phyloP scores from a whole-genome alignment of 768 basidiomycete genomes.

The Rhodotorula kratochvilovae region DNA sequence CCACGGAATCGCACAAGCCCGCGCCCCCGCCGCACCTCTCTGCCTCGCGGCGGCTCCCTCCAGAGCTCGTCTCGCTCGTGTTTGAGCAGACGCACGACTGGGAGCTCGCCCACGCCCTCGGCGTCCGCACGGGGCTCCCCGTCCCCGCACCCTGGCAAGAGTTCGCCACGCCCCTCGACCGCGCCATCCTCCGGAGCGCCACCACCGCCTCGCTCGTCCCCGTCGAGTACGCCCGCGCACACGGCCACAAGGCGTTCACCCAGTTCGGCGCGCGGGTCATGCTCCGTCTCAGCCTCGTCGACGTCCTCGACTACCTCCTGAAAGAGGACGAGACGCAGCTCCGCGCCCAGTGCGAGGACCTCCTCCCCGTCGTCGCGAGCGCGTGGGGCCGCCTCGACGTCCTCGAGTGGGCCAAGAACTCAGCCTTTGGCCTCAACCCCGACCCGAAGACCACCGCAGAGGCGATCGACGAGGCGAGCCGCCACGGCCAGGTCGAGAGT shows the following conservation, averaged over 20 bases:
- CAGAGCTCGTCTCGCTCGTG: slow-evolving; percentile 37
- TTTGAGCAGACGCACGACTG: slow-evolving; percentile 54
- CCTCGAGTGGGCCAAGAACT: slow-evolving; percentile 76
- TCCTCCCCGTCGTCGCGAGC: slow-evolving; percentile 73
- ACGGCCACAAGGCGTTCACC: slow-evolving; percentile 59
- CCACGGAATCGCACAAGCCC: too few species aligned
- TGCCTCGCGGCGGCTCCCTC: slow-evolving; percentile 31
- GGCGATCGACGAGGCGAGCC: slow-evolving; percentile 72
- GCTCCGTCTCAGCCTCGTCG: slow-evolving; percentile 69
- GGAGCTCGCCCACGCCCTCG: slow-evolving; percentile 74
- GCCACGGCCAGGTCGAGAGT: slow-evolving; percentile 64
- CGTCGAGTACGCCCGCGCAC: slow-evolving; percentile 59
- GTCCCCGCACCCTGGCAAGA: slow-evolving; percentile 63
- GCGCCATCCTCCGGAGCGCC: slow-evolving; percentile 60
- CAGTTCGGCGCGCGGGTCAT: slow-evolving; percentile 63
- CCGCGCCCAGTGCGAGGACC: slow-evolving; percentile 6
- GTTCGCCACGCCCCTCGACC: slow-evolving; percentile 64
- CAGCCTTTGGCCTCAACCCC: slow-evolving; percentile 57
- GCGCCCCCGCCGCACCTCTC: background rate
- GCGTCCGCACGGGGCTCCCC: slow-evolving; percentile 64
- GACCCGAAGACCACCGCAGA: slow-evolving; percentile 54
- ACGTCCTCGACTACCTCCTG: slow-evolving; percentile 65
- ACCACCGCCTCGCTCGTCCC: slow-evolving; percentile 56
- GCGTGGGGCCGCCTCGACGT: slow-evolving; percentile 66
- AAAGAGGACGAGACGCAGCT: slow-evolving; percentile 52